Base-by-base conservation (phyloP, 345 rosid genomes). In the Hibiscus trionum region DNA sequence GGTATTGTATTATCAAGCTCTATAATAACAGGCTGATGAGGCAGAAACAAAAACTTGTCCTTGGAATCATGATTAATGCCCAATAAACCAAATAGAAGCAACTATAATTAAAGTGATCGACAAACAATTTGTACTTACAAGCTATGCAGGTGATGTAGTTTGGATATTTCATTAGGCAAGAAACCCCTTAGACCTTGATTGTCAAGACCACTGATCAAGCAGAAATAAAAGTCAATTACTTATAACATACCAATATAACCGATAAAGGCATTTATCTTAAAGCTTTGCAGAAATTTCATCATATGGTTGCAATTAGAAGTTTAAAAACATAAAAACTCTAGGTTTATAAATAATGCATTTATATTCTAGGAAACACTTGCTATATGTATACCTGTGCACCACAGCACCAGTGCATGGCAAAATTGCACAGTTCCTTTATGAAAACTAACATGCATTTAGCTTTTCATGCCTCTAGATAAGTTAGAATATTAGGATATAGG, bases 141-240 rank as follows among this genome's bases (percentile, higher is more conserved):
- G 91, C 84, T 93, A 73, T 84, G 96, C 66, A 96, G 90, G 83
- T 88, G 89, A 60, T 53, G 84, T 58, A 96, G 83, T 71, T 78
- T 84, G 69, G 93, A 89, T 75, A 93, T 84, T 78, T 86, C 96
- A 31, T 75, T 82, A 21, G 95, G 93, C 81, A 96, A 76, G 82
- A 72, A 87, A 75, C 99, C 98, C 83, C 87, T 87, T 76, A 93
- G 82, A 69, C 96, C 99, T 81, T 96, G 98, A 78, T 83, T 96
- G 83, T 82, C 90, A 74, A 96, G 97, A 74, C 78, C 93, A 77
- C 99, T 96, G 86, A 74, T 37, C 77, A 75, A 27, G 59, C 70
- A 76, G 59, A 76, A 77, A 24, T 39, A 55, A 53, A 69, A 15
- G 15, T 47, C 15, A 77, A 44, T 65, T 69, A 76, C 37, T 47